Evolutionary conservation across 164 flowering plant genomes (phyloP).

Genomic region (Chimonanthus praecox): DNA sequence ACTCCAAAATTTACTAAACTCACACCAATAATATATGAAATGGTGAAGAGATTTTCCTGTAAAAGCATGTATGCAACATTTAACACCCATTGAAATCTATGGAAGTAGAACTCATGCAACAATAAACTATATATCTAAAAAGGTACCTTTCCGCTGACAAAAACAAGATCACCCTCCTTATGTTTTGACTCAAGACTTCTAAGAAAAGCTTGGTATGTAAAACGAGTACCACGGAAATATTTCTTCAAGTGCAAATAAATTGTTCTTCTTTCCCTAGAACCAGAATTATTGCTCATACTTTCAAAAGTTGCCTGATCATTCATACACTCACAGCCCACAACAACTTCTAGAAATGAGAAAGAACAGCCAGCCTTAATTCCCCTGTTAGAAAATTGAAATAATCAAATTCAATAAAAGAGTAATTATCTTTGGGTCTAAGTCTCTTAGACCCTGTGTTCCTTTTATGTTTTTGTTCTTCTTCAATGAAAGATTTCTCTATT

Average conservation of each 20-base stretch:
- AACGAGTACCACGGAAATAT: constrained; percentile 82
- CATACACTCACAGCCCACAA: constrained; percentile 65
- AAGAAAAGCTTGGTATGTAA: constrained; percentile 59
- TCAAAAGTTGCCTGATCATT: constrained; percentile 29
- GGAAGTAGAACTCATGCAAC: not conserved
- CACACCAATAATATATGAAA: too few species aligned
- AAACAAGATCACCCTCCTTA: constrained; percentile 67
- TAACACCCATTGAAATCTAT: not conserved
- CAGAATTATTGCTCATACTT: constrained; percentile 18
- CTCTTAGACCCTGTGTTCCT: too few species aligned
- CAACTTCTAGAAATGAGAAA: constrained; percentile 73
- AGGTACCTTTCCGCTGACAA: constrained; percentile 90
- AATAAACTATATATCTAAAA: not conserved
- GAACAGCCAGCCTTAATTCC: constrained; percentile 66
- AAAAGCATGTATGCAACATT: not conserved
- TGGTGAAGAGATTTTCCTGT: too few species aligned
- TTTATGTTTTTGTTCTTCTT: too few species aligned
- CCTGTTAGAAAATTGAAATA: constrained; percentile 35
- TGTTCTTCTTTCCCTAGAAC: constrained; percentile 27
- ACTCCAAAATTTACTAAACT: too few species aligned
- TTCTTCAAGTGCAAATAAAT: constrained; percentile 80
- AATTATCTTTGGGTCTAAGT: too few species aligned
- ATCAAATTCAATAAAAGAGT: constrained; percentile 1
- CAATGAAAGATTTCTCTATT: too few species aligned
- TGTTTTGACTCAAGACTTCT: constrained; percentile 54